Evolutionary conservation across 768 basidiomycete species (phyloP).

Genomic region (Boletus vinaceobasis): DNA sequence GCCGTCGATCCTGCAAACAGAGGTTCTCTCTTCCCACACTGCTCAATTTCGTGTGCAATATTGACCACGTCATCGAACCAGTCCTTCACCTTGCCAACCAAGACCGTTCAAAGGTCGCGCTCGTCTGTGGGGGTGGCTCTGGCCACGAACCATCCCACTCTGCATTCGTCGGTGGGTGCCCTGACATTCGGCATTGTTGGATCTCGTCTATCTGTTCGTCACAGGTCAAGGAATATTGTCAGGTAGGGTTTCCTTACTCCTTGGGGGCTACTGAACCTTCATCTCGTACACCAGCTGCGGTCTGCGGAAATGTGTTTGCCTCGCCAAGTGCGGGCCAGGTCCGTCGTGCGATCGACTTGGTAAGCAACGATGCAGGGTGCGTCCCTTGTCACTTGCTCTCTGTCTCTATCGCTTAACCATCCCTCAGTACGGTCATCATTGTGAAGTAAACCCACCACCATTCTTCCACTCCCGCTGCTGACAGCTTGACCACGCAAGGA

Average conservation of each 20-base stretch:
- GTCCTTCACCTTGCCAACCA: slow-evolving; percentile 60
- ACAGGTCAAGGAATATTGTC: slow-evolving; percentile 75
- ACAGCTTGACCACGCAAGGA: slow-evolving; percentile 40
- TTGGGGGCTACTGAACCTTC: background rate
- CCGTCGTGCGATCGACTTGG: slow-evolving; percentile 71
- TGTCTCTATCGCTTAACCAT: background rate
- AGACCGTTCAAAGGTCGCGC: slow-evolving; percentile 64
- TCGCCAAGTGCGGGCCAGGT: slow-evolving; percentile 88
- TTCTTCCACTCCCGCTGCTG: background rate
- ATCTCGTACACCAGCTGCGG: slow-evolving; percentile 50
- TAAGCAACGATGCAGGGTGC: slow-evolving; percentile 70
- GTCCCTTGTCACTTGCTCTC: slow-evolving; percentile 9
- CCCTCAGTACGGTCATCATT: slow-evolving; percentile 67
- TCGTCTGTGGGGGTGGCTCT: slow-evolving; percentile 81
- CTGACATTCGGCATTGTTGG: background rate
- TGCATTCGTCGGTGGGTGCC: slow-evolving; percentile 73
- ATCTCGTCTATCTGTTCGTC: background rate
- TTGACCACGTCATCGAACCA: slow-evolving; percentile 21
- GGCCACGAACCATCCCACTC: slow-evolving; percentile 93
- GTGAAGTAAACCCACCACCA: slow-evolving; percentile 55
- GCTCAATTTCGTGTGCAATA: no score
- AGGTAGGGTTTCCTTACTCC: slow-evolving; percentile 36
- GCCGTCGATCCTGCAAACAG: slow-evolving; percentile 68
- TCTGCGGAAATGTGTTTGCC: slow-evolving; percentile 88
- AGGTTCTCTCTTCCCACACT: slow-evolving; percentile 40